Conservation (phyloP, 495 filamentous ascomycete genomes). For the Neurospora sp. region DNA sequence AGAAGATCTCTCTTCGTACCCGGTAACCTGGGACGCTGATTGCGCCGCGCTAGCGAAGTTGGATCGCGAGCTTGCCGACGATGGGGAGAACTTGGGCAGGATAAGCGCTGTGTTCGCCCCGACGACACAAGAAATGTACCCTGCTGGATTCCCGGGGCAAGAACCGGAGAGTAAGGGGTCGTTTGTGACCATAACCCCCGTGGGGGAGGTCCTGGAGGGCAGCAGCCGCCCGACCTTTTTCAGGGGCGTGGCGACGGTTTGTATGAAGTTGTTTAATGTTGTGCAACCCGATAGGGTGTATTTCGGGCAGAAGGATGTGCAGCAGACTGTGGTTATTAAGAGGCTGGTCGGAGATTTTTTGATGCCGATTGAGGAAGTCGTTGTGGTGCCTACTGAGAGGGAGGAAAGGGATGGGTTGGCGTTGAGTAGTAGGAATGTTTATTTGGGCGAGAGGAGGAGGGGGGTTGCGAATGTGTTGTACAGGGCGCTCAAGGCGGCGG, state of each 20-base stretch:
- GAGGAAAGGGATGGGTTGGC: slow-evolving; percentile 70
- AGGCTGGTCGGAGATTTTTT: slow-evolving; percentile 83
- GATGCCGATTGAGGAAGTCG: slow-evolving; percentile 62
- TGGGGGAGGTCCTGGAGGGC: slow-evolving; percentile 74
- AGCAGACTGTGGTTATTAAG: slow-evolving; percentile 86
- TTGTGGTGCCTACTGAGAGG: slow-evolving; percentile 65
- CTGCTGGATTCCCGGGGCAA: slow-evolving; percentile 70
- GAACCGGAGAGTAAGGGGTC: slow-evolving; percentile 56
- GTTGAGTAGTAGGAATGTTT: slow-evolving; percentile 91
- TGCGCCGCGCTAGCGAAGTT: slow-evolving; percentile 52
- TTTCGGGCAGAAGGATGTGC: slow-evolving; percentile 96
- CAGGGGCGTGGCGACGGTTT: slow-evolving; percentile 89
- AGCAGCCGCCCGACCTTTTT: slow-evolving; percentile 89
- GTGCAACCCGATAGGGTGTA: slow-evolving; percentile 79
- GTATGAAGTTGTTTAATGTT: slow-evolving; percentile 95
- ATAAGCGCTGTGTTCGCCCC: slow-evolving; percentile 82
- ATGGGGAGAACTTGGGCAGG: slow-evolving; percentile 46
- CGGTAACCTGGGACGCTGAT: slow-evolving; percentile 81
- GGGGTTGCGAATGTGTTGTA: slow-evolving; percentile 60
- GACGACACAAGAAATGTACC: slow-evolving; percentile 77
- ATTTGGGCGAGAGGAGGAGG: slow-evolving; percentile 68
- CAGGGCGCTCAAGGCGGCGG: slow-evolving; percentile 57
- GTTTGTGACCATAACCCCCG: slow-evolving; percentile 87
- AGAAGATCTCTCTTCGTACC: slow-evolving; percentile 82
- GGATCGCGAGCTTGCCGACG: slow-evolving; percentile 58